Percentiles rank a stretch among this genome's conserved stretches.
These are phyloP conservation scores for Astrocystis sublimbata DNA, from an alignment of 495 filamentous ascomycete species.

Conservation along the genomic window DNA sequence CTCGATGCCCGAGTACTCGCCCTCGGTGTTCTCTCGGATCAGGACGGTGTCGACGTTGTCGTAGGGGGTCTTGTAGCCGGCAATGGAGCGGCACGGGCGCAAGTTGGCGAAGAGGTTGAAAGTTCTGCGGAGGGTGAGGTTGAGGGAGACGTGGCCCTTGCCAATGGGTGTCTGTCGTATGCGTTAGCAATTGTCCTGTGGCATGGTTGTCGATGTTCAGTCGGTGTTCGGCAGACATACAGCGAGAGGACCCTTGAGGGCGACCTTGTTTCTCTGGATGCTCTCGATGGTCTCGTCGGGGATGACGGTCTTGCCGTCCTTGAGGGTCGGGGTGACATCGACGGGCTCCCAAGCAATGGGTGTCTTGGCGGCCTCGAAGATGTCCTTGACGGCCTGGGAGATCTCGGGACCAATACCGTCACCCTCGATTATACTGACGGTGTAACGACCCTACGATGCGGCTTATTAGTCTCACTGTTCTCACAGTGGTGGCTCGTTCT, in stretches of 20 bases:
- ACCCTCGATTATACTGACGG: slow-evolving; percentile 95
- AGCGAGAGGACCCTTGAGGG: slow-evolving; percentile 94
- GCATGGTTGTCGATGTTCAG: neutral
- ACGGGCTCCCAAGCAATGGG: slow-evolving; percentile 97
- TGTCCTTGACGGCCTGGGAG: slow-evolving; percentile 94
- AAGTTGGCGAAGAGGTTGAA: slow-evolving; percentile 99
- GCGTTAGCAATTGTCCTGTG: slow-evolving; percentile 12
- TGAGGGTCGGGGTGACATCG: slow-evolving; percentile 88
- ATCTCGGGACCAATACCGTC: slow-evolving; percentile 99
- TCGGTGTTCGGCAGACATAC: slow-evolving; percentile 54
- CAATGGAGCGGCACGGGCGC: slow-evolving; percentile 93
- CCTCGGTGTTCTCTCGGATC: slow-evolving; percentile 99
- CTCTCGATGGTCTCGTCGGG: slow-evolving; percentile 87
- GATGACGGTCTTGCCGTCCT: slow-evolving; percentile 91
- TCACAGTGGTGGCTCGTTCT: too few relatives aligned
- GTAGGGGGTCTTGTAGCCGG: slow-evolving; percentile 97
- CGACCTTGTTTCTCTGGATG: slow-evolving; percentile 89
- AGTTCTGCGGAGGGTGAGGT: slow-evolving; percentile 94
- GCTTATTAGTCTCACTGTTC: neutral
- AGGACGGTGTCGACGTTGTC: slow-evolving; percentile 96
- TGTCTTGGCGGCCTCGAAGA: slow-evolving; percentile 92
- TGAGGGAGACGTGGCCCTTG: slow-evolving; percentile 98
- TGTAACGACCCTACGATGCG: slow-evolving; percentile 77
- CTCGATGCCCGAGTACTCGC: slow-evolving; percentile 99
- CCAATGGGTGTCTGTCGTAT: slow-evolving; percentile 86